phyloP scores from a whole-genome alignment of 768 basidiomycete genomes.

The Pleurotus djamor region DNA sequence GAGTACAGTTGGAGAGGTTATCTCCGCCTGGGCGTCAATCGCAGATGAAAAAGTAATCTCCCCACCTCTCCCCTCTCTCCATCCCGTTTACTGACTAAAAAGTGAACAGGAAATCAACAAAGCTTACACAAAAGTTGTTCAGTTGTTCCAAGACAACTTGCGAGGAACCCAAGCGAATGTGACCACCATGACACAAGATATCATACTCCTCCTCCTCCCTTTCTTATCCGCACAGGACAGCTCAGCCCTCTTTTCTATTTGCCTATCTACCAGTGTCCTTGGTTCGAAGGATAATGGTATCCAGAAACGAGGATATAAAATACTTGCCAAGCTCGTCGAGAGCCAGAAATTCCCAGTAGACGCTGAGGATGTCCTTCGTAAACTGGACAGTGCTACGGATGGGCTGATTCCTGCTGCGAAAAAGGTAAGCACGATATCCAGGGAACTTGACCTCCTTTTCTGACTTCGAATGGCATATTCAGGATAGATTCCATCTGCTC shows the following conservation, averaged over 20 bases:
- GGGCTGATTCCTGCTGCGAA: constrained; percentile 83
- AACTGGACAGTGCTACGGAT: constrained; percentile 62
- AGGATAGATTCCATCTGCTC: constrained; percentile 86
- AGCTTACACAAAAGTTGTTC: constrained; percentile 77
- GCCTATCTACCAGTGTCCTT: constrained; percentile 65
- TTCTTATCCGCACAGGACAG: constrained; percentile 64
- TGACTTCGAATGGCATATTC: constrained; percentile 1
- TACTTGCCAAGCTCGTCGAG: constrained; percentile 74
- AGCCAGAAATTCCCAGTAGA: constrained; percentile 52
- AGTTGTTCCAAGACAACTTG: constrained; percentile 68
- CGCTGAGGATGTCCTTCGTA: constrained; percentile 57
- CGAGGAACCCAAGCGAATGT: constrained; percentile 41
- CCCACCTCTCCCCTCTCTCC: neutral
- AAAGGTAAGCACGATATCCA: constrained; percentile 46
- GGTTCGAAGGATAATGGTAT: constrained; percentile 80
- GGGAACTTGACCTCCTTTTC: constrained; percentile 5
- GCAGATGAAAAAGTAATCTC: constrained; percentile 62
- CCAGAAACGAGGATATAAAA: constrained; percentile 95
- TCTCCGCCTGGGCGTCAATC: constrained; percentile 83
- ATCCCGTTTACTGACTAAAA: neutral
- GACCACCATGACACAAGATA: constrained; percentile 73
- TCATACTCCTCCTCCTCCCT: constrained; percentile 82
- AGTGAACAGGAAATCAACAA: constrained; percentile 63
- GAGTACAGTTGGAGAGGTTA: constrained; percentile 83
- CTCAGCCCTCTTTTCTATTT: constrained; percentile 63